Evolutionary conservation across 345 rosid species (phyloP), one percentile per base, ranked within the genome.

Genomic region (Dipteronia sinensis): DNA sequence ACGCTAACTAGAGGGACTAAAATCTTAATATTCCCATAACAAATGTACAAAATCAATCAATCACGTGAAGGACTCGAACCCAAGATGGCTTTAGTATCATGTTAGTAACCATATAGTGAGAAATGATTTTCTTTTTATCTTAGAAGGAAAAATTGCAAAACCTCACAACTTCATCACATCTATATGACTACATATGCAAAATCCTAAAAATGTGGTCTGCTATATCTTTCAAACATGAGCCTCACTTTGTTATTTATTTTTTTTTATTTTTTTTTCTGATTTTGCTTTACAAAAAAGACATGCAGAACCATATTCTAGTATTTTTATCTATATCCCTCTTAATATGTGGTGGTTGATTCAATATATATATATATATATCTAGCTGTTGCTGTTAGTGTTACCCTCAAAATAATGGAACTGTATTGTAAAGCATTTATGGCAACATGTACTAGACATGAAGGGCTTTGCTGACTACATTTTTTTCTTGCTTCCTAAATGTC

Each of bases 201-300:
- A 40, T 42, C 27, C 56, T 22, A 44, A 12, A 22, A 42, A 46
- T 11, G 22, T n/a, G 25, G 7, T 25, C 15, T 69, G 58, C 11
- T 46, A 23, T 69, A 46, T 69, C 34, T 66, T 47, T 19, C 8
- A 58, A 73, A 75, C 79, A 71, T 44, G 44, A 62, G 25, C 47
- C 47, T 58, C 11, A 7, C 67, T 40, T 19, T 7, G 10, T 6
- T 56, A 1, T 6, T 9, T 31, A 31, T 3, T 31, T 31, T 31
- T 3, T 31, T 2, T 17, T 23, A n/a, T n/a, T 16, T 44, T 11
- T 51, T 17, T 25, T 49, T 38, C 31, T 55, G 64, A 77, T 73
- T 66, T 81, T 67, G 71, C 51, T 55, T 62, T 51, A 61, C 81
- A 83, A 69, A 13, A 70, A 62, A 34, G 81, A 80, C 81, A 80